Evolutionary conservation across 108 stramenopile species (phyloP), one percentile per base, ranked within the genome.

Genomic region (Fragilaria radians): DNA sequence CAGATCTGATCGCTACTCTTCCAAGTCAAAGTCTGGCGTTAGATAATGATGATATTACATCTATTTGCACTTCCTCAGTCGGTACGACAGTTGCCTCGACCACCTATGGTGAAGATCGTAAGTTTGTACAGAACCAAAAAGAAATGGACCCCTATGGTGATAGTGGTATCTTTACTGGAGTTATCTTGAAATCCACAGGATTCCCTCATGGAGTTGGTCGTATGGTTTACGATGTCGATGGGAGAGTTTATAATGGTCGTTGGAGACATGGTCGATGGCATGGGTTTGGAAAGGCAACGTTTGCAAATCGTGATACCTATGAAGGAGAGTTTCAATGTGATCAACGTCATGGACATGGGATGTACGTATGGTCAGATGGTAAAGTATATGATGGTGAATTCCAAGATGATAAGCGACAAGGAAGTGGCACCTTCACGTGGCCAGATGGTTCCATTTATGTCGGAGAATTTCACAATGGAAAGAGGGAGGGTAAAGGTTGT

Each of bases 391-490:
- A 59, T 7, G 61, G 61, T 22, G 42, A 51, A 28, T 61, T 30
- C 49, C 3, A 5, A 4, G 25, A 48, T 25, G 61, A 45, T 4
- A 4, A 48, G 14, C 48, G 21, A 17, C 22, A 51, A 21, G 62
- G 54, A 0, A 62, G 23, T 19, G 67, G 68, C 0, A 57, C 22
- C 32, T 70, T 45, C 24, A 61, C 56, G 1, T 64, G 4, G 0
- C 32, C 28, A 14, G 50, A 61, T 52, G 61, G 67, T 19, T 31
- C 57, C 7, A 26, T 36, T 25, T 77, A 77, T 48, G 48, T 57
- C 33, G 76, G 76, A 0, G 61, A 48, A 33, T 77, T 65, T 69
- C 36, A 64, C 27, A 48, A 59, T n/a, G 70, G 71, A 1, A 4
- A 29, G 54, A 18, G 54, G 9, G 27, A 56, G 5, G 54, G 54